A percentile compares a stretch with the other conserved stretches of the same genome.
phyloP scores from a whole-genome alignment of 1,139 yeast genomes.

The Debaryomyces sp. region DNA sequence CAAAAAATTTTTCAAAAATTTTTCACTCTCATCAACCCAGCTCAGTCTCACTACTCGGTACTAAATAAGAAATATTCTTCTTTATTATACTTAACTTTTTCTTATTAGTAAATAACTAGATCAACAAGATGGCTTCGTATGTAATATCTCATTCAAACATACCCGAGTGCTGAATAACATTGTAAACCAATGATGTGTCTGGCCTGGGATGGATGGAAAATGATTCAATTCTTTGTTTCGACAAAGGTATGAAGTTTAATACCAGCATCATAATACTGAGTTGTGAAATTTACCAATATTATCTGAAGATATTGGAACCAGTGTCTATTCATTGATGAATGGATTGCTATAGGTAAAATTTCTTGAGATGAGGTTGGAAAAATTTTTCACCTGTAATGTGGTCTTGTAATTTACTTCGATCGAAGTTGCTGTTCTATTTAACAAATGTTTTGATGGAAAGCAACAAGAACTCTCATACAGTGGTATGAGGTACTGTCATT shows the following conservation, averaged over 20 bases:
- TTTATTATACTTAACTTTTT: background rate
- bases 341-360: background rate
- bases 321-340: background rate
- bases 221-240: constrained; percentile 6
- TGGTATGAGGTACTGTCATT: constrained; percentile 1
- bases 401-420: background rate
- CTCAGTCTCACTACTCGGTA: background rate
- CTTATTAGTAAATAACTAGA: background rate
- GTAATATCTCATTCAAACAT: constrained; percentile 1
- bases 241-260: constrained; percentile 4
- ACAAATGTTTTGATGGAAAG: background rate
- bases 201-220: constrained; percentile 6
- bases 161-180: constrained; percentile 3
- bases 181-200: background rate
- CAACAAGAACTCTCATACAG: background rate
- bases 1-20: constrained; percentile 5
- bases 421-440: constrained; percentile 1
- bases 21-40: constrained; percentile 1
- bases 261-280: background rate
- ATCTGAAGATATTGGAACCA: background rate
- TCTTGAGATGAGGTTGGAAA: background rate
- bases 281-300: background rate
- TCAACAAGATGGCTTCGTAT: constrained; percentile 6
- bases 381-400: background rate
- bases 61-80: constrained; percentile 3